Evolutionary conservation across 1,139 yeast genomes (phyloP).

Genomic region (Taphrina betulina): DNA sequence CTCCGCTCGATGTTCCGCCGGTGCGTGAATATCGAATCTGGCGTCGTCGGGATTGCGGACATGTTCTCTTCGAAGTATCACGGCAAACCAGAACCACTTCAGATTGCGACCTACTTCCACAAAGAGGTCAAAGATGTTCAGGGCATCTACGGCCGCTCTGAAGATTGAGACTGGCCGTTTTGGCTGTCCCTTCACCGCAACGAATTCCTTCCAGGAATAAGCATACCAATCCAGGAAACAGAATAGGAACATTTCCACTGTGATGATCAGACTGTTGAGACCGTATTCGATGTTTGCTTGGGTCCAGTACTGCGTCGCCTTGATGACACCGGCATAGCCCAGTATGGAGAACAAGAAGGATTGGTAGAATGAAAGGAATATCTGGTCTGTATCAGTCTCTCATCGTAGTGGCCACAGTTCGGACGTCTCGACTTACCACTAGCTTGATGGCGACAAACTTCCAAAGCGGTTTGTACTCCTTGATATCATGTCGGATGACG

Average conservation of each 20-base stretch:
- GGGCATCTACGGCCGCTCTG: conserved; percentile 13
- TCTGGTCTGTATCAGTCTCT: too few species aligned
- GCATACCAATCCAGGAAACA: conserved; percentile 22
- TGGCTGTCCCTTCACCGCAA: background rate
- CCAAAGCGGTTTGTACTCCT: conserved; percentile 4
- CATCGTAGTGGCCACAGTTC: too few species aligned
- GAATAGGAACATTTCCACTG: conserved; percentile 20
- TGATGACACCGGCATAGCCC: conserved; percentile 24
- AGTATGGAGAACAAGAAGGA: conserved; percentile 6
- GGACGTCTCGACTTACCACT: too few species aligned
- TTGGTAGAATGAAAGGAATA: conserved; percentile 17
- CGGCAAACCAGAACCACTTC: conserved; percentile 21
- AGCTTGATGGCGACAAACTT: conserved; percentile 18
- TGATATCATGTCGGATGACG: conserved; percentile 13
- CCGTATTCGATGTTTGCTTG: conserved; percentile 24
- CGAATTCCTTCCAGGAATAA: conserved; percentile 16
- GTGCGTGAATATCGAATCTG: conserved; percentile 15
- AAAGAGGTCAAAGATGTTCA: conserved; percentile 19
- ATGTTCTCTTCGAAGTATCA: conserved; percentile 10
- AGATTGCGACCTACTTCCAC: conserved; percentile 19
- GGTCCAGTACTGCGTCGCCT: conserved; percentile 26
- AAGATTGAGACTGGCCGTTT: conserved; percentile 12
- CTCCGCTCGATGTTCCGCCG: conserved; percentile 7
- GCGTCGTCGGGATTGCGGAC: conserved; percentile 7
- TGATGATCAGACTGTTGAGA: conserved; percentile 15